These are phyloP conservation scores for Aspergillus sp. DNA, from an alignment of 2,329 filamentous ascomycete genomes.

Conservation along the genomic window DNA sequence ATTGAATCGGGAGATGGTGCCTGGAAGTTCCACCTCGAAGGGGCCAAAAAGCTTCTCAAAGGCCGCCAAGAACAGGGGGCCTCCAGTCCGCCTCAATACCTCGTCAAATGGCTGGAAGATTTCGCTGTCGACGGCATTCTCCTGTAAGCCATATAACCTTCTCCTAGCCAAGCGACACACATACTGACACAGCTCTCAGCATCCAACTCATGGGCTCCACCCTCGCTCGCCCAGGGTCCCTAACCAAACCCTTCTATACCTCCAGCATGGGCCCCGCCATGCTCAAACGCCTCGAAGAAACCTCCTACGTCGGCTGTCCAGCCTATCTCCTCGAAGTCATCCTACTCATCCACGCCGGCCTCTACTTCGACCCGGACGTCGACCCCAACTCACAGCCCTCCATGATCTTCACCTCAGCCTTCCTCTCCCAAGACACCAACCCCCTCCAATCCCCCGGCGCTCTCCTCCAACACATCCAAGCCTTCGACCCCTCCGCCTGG, in stretches of 20 bases:
- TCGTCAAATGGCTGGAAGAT: constrained; percentile 37
- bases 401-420: constrained; percentile 29
- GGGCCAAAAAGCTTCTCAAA: constrained; percentile 51
- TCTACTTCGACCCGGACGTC: constrained; percentile 33
- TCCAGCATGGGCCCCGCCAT: constrained; percentile 37
- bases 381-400: constrained; percentile 28
- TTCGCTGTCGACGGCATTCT: constrained; percentile 42
- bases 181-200: constrained; percentile 17
- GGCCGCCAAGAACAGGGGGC: constrained; percentile 32
- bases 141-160: constrained; percentile 27
- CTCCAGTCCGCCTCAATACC: constrained; percentile 19
- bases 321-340: constrained; percentile 44
- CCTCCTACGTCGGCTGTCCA: constrained; percentile 44
- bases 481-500: constrained; percentile 42
- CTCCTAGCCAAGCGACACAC: neutral
- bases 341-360: constrained; percentile 43
- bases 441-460: constrained; percentile 33
- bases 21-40: constrained; percentile 55
- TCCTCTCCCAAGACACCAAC: constrained; percentile 29
- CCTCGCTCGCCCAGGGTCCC: constrained; percentile 41
- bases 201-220: constrained; percentile 48
- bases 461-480: constrained; percentile 41
- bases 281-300: constrained; percentile 43
- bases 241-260: constrained; percentile 43
- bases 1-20: constrained; percentile 54